These are phyloP conservation scores for Balansia obtecta DNA, from an alignment of 2,329 filamentous ascomycete species.

Conservation along the genomic window DNA sequence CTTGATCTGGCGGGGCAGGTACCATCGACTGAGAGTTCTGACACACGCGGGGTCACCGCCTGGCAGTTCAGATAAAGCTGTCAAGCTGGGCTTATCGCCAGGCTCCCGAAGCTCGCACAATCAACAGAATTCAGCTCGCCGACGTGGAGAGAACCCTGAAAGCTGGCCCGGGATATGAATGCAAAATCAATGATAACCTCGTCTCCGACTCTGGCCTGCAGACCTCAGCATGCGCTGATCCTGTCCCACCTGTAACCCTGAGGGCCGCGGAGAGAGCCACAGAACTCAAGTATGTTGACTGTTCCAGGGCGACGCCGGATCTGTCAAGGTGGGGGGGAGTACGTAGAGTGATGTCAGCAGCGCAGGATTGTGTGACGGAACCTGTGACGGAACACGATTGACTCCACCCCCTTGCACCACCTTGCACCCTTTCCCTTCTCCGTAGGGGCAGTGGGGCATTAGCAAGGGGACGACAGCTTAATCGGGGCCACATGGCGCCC, in stretches of 20 bases:
- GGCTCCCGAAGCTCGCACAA: background rate
- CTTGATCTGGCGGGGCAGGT: too few species aligned
- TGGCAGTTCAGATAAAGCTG: slow-evolving; percentile 6
- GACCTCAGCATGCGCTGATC: background rate
- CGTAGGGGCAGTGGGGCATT: too few species aligned
- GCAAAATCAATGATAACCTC: background rate
- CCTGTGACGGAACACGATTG: background rate
- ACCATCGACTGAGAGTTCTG: too few species aligned
- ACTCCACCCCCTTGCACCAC: background rate
- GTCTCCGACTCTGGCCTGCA: background rate
- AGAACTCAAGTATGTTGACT: background rate
- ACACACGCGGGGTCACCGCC: slow-evolving; percentile 6
- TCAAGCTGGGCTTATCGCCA: slow-evolving; percentile 1
- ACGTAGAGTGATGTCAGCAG: background rate
- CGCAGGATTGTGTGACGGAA: slow-evolving; percentile 1
- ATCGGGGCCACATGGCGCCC: too few species aligned
- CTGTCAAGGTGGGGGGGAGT: background rate
- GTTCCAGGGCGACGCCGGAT: background rate
- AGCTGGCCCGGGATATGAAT: background rate
- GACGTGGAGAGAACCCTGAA: too few species aligned
- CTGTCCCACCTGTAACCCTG: background rate
- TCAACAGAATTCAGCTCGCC: background rate
- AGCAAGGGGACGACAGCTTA: too few species aligned
- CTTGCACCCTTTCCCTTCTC: too few species aligned
- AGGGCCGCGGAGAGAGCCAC: background rate